Conservation (phyloP, 768 basidiomycete genomes). For the Amanita thiersii region DNA sequence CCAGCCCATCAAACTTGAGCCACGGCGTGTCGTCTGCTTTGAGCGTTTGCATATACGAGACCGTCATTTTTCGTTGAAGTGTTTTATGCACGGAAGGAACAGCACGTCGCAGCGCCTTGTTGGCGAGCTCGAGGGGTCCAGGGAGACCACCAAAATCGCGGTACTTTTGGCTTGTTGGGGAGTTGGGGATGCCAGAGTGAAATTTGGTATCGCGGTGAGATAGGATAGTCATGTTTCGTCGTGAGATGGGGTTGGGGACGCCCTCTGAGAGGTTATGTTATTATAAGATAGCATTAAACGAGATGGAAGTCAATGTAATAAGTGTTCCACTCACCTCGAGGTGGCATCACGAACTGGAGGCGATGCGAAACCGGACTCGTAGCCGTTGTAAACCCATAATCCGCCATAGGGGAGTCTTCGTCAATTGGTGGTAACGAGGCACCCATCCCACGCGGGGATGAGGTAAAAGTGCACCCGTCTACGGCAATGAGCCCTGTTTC, state of each 20-base stretch:
- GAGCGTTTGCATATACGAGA: slow-evolving; percentile 38
- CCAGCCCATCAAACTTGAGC: slow-evolving; percentile 32
- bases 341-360: not conserved
- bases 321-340: not conserved
- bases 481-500: slow-evolving; percentile 4
- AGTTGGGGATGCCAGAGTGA: slow-evolving; percentile 17
- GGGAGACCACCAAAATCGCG: slow-evolving; percentile 40
- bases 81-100: slow-evolving; percentile 36
- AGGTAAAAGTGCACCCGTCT: slow-evolving; percentile 12
- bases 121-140: slow-evolving; percentile 30
- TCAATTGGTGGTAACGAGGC: slow-evolving; percentile 9
- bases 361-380: not conserved
- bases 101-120: slow-evolving; percentile 26
- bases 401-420: not conserved
- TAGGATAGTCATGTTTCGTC: slow-evolving; percentile 25
- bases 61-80: slow-evolving; percentile 42
- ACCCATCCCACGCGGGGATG: slow-evolving; percentile 14
- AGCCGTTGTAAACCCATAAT: not conserved
- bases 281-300: slow-evolving; percentile 1
- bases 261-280: slow-evolving; percentile 14
- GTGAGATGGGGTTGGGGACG: slow-evolving; percentile 17
- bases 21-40: slow-evolving; percentile 25
- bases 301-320: not conserved
- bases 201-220: slow-evolving; percentile 13
- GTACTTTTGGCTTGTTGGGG: slow-evolving; percentile 22